Percentiles rank a stretch among this genome's conserved stretches.
phyloP scores from a whole-genome alignment of 768 basidiomycete species.

The Sarcomyxa edulis region DNA sequence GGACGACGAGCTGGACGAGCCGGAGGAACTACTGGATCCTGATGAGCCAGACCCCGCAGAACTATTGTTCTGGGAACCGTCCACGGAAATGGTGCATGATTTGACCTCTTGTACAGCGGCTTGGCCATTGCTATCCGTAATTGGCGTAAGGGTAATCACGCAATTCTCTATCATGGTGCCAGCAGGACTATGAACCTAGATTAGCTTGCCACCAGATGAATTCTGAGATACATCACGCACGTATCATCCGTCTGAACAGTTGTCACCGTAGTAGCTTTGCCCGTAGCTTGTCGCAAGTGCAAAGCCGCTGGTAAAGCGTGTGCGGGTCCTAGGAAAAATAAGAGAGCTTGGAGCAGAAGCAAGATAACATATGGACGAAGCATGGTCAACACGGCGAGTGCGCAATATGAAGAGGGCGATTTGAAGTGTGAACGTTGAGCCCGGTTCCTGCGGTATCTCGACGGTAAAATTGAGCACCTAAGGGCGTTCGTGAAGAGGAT shows the following conservation, averaged over 20 bases:
- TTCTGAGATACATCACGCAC: constrained; percentile 31
- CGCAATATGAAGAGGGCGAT: constrained; percentile 17
- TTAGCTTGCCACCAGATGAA: neutral
- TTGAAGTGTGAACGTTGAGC: constrained; percentile 27
- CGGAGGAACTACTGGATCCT: neutral
- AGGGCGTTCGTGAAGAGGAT: constrained; percentile 20
- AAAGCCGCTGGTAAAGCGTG: constrained; percentile 37
- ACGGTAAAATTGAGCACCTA: constrained; percentile 23
- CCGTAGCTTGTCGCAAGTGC: too few relatives aligned
- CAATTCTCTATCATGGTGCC: constrained; percentile 57
- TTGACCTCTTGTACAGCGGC: constrained; percentile 46
- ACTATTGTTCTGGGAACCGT: constrained; percentile 9
- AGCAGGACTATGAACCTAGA: constrained; percentile 29
- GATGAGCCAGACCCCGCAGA: constrained; percentile 1
- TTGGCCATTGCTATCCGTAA: constrained; percentile 43
- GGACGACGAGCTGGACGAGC: constrained; percentile 8
- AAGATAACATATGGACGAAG: constrained; percentile 26
- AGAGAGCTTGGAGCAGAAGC: constrained; percentile 32
- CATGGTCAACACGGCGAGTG: constrained; percentile 33
- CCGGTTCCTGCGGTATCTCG: constrained; percentile 50
- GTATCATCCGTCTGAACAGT: constrained; percentile 39
- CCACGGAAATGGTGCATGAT: constrained; percentile 41
- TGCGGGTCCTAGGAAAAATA: constrained; percentile 24
- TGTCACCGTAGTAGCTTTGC: too few relatives aligned
- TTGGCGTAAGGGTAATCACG: constrained; percentile 49